Percentiles rank a stretch among this genome's conserved stretches.
Conservation (phyloP, 2,329 filamentous ascomycete species). For the Penicillium freii region DNA sequence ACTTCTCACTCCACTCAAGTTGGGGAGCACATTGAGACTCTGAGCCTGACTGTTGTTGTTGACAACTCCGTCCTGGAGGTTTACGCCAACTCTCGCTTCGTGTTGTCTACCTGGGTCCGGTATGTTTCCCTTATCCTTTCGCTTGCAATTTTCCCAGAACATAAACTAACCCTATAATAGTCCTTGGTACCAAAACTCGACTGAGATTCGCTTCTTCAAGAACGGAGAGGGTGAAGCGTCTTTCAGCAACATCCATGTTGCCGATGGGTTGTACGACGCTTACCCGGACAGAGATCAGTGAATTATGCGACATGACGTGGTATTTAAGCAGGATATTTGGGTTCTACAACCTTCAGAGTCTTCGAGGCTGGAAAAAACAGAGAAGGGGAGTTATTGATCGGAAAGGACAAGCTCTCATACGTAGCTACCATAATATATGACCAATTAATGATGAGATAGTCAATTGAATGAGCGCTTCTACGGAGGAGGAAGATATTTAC, state of each 20-base stretch:
- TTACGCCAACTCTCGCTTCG: neutral
- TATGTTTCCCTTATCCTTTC: neutral
- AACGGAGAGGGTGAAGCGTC: neutral
- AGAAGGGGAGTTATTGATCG: neutral
- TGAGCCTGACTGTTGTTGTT: neutral
- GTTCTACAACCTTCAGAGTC: neutral
- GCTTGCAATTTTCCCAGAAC: neutral
- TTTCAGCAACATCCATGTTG: neutral
- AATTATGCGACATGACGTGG: neutral
- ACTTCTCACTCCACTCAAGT: neutral
- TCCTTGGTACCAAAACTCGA: neutral
- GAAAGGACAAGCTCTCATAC: neutral
- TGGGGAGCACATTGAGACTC: neutral
- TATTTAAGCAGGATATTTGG: too few relatives aligned
- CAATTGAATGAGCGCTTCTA: neutral
- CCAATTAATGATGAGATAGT: neutral
- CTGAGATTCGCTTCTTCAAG: neutral
- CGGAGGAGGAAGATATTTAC: neutral
- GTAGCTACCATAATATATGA: neutral
- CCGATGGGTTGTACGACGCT: neutral
- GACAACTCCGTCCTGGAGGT: neutral
- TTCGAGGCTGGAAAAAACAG: rapidly evolving
- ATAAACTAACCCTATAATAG: neutral
- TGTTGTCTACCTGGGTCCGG: neutral
- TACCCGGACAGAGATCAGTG: neutral